Conservation (phyloP, 208 protist genomes). For the Crithidia bombi region DNA sequence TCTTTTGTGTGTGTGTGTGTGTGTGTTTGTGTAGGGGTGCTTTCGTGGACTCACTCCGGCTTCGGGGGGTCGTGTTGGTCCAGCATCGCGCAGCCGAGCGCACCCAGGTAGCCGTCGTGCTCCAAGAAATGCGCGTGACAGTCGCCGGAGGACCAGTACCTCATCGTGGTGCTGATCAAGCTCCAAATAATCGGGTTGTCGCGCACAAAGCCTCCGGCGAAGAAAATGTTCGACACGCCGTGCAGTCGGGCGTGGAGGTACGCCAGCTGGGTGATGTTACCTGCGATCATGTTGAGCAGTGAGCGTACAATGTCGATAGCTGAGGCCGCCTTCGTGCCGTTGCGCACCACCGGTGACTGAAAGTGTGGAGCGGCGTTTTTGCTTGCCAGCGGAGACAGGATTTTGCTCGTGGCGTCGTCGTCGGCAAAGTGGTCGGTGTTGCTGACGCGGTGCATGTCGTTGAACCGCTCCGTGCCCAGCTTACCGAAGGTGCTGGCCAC, state of each 20-base stretch:
- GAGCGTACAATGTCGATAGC: conserved; percentile 91
- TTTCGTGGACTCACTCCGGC: not conserved
- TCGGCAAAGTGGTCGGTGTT: conserved; percentile 39
- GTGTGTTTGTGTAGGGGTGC: not conserved
- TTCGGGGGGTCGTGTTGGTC: conserved; percentile 15
- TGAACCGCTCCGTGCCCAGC: conserved; percentile 77
- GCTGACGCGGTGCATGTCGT: conserved; percentile 34
- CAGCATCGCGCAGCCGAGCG: conserved; percentile 83
- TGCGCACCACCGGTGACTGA: conserved; percentile 17
- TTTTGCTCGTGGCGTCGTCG: conserved; percentile 43
- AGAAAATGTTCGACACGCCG: conserved; percentile 94
- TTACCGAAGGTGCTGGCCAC: conserved; percentile 93
- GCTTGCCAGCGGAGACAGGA: conserved; percentile 32
- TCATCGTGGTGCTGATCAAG: conserved; percentile 88
- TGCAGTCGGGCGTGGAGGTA: conserved; percentile 94
- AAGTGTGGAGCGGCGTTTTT: conserved; percentile 10
- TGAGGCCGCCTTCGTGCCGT: conserved; percentile 31
- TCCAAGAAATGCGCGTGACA: conserved; percentile 93
- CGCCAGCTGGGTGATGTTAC: conserved; percentile 96
- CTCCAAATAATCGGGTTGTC: conserved; percentile 92
- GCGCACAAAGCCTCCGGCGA: conserved; percentile 95
- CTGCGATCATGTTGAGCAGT: conserved; percentile 95
- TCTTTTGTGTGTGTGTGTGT: not conserved
- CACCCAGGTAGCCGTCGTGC: conserved; percentile 97
- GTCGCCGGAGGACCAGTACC: conserved; percentile 95